Conservation (phyloP, 2,329 filamentous ascomycete species). For the Xylaria sp. region DNA sequence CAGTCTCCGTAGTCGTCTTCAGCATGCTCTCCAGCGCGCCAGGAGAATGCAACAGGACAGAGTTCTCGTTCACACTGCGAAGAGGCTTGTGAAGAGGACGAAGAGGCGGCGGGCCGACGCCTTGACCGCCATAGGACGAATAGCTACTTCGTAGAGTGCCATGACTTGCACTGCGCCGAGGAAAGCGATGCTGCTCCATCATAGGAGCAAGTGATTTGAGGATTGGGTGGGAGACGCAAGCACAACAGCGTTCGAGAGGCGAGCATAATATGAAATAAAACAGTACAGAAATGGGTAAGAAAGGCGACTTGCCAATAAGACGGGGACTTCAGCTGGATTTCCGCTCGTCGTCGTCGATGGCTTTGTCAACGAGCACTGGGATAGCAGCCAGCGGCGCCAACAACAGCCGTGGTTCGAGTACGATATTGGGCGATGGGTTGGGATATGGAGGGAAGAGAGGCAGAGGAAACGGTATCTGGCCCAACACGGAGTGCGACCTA, state of each 20-base stretch:
- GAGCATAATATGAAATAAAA: slow-evolving; percentile 44
- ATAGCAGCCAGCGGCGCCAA: slow-evolving; percentile 33
- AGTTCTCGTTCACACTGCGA: slow-evolving; percentile 56
- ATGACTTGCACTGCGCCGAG: slow-evolving; percentile 48
- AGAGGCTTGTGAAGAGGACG: slow-evolving; percentile 53
- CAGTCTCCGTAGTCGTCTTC: slow-evolving; percentile 72
- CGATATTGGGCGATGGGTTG: slow-evolving; percentile 29
- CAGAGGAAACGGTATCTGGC: slow-evolving; percentile 14
- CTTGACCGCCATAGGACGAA: slow-evolving; percentile 40
- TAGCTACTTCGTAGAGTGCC: slow-evolving; percentile 47
- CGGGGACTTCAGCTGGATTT: slow-evolving; percentile 28
- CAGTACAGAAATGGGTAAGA: slow-evolving; percentile 41
- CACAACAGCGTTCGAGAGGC: slow-evolving; percentile 16
- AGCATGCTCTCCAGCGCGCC: slow-evolving; percentile 71
- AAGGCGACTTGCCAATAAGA: slow-evolving; percentile 34
- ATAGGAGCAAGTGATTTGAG: slow-evolving; percentile 28
- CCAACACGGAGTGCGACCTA: slow-evolving; percentile 13
- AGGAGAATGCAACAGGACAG: slow-evolving; percentile 57
- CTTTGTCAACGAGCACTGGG: slow-evolving; percentile 31
- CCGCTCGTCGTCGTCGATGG: slow-evolving; percentile 34
- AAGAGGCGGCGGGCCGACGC: slow-evolving; percentile 35
- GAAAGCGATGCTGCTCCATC: slow-evolving; percentile 47
- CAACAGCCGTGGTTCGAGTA: slow-evolving; percentile 30
- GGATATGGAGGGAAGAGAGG: slow-evolving; percentile 13
- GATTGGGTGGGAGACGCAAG: slow-evolving; percentile 25